Evolutionary conservation across 2,329 filamentous ascomycete genomes (phyloP), one percentile per base, ranked within the genome.

Genomic region (Emericellopsis cladophorae): DNA sequence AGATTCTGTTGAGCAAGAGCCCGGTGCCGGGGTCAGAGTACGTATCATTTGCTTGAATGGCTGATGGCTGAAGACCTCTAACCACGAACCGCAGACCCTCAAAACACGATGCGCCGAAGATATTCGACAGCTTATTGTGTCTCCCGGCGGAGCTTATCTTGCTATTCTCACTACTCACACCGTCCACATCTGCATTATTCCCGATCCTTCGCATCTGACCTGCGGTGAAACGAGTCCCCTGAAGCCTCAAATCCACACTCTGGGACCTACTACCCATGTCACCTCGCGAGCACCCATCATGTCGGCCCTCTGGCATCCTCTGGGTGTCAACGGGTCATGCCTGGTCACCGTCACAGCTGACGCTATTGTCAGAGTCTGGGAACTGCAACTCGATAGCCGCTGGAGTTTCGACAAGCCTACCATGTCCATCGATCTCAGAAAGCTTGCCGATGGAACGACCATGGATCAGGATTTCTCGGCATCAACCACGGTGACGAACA

Each of bases 191-290:
- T 81, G 85, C 42, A 68, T 89, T n/a, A 70, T 96, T 5, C 90
- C 90, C 22, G 83, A 93, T 49, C 68, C 82, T 1, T 78, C 82
- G 8, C 81, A 89, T 52, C 76, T 95, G 26, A 79, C 77, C 14
- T 74, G 77, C 44, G 68, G 73, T 36, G 85, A 90, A 52, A 67
- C 63, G 37, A 70, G 74, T 9, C 76, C 81, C 5, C 70, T 95
- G 52, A 85, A 84, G 54, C 71, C 89, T 24, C 93, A 86, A 59
- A 86, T 86, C 40, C 93, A 86, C 63, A 90, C 90, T 16, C 70
- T 96, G n/a, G 90, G 90, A 1, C 88, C 89, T 24, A 93, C 87
- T 3, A 88, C 84, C 4, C 90, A 96, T 60, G 87, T 95, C 38
- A 81, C 89, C 39, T 86, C 90, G 37, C 81, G 88, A 48, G 77